Evolutionary conservation across 345 rosid species (phyloP).

Genomic region (Moricandia arvensis): DNA sequence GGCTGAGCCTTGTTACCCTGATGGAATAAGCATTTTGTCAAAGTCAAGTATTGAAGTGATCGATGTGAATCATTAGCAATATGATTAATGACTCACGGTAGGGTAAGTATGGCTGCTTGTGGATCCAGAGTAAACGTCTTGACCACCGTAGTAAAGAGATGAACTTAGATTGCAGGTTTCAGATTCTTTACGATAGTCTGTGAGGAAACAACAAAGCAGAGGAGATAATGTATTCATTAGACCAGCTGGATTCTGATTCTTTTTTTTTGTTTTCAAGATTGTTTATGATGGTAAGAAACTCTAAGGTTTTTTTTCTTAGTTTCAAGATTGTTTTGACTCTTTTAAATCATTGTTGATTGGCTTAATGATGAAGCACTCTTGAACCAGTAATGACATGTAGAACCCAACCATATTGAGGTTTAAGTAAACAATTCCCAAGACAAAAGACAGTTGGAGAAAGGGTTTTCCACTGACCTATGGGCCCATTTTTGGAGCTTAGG

Average conservation of each 20-base stretch:
- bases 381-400: no score
- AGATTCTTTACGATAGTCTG: slow-evolving; percentile 42
- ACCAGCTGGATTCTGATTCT: background rate
- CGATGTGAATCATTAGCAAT: background rate
- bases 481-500: slow-evolving; percentile 50
- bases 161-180: slow-evolving; percentile 74
- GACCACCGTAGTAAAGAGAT: slow-evolving; percentile 90
- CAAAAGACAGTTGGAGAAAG: background rate
- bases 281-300: background rate
- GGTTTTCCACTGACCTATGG: slow-evolving; percentile 41
- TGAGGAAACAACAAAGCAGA: slow-evolving; percentile 10
- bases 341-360: background rate
- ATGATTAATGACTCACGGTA: slow-evolving; percentile 44
- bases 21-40: background rate
- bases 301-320: background rate
- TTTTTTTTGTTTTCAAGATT: background rate
- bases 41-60: background rate
- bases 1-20: slow-evolving; percentile 50
- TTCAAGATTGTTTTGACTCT: background rate
- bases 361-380: background rate
- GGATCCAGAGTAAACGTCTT: slow-evolving; percentile 55
- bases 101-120: slow-evolving; percentile 47
- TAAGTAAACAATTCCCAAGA: background rate
- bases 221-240: background rate
- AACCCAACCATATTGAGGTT: no score